Conservation (phyloP, 1,139 yeast species). For the Hyphopichia burtonii region DNA sequence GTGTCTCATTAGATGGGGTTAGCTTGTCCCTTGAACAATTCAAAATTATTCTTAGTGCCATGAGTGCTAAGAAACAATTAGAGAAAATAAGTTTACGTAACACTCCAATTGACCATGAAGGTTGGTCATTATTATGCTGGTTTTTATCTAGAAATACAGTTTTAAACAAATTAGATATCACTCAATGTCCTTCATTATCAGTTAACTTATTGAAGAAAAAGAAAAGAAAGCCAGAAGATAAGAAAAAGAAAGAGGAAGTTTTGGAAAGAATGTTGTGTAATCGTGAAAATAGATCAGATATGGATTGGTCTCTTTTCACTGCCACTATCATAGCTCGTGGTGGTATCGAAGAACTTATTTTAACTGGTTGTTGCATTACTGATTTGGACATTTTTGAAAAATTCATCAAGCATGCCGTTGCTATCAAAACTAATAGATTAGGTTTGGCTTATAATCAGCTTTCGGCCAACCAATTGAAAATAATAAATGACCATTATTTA, state of each 20-base stretch:
- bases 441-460: constrained; percentile 72
- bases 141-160: constrained; percentile 62
- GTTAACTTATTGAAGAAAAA: constrained; percentile 54
- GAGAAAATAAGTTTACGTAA: constrained; percentile 71
- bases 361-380: constrained; percentile 71
- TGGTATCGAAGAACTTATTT: constrained; percentile 69
- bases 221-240: constrained; percentile 21
- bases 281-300: constrained; percentile 59
- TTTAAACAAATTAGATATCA: constrained; percentile 58
- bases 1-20: constrained; percentile 72
- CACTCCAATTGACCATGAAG: constrained; percentile 64
- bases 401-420: constrained; percentile 55
- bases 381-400: constrained; percentile 54
- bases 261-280: constrained; percentile 58
- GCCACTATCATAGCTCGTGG: constrained; percentile 68
- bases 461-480: constrained; percentile 46
- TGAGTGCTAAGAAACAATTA: constrained; percentile 58
- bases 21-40: constrained; percentile 63
- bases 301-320: constrained; percentile 73
- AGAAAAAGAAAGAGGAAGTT: constrained; percentile 25
- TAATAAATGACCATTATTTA: constrained; percentile 45
- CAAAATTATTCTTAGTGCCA: constrained; percentile 57
- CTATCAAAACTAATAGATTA: constrained; percentile 50
- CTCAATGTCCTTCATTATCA: constrained; percentile 65
- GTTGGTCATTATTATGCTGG: constrained; percentile 73